A percentile compares a stretch with the other conserved stretches of the same genome.
Conservation (phyloP, 2,329 filamentous ascomycete genomes). For the Diaporthe aspalathi region DNA sequence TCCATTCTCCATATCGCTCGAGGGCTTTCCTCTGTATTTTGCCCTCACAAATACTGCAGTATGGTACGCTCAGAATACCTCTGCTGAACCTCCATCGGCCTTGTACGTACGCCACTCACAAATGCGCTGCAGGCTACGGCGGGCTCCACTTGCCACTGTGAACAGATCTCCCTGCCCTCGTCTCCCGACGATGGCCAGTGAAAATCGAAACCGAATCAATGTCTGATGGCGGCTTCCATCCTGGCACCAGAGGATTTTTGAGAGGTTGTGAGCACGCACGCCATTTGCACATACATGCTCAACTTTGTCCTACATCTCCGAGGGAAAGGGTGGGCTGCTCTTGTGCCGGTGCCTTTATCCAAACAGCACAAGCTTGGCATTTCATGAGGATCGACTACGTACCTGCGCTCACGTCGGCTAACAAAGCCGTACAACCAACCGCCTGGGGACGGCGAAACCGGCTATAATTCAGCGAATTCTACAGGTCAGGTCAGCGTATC, state of each 20-base stretch:
- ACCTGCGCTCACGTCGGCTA: not conserved
- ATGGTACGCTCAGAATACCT: not conserved
- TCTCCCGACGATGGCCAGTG: not conserved
- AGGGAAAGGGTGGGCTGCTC: not conserved
- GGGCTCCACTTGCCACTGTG: not conserved
- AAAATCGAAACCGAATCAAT: not conserved
- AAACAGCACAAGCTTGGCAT: constrained; percentile 13
- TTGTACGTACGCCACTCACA: too few relatives aligned
- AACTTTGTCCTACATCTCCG: not conserved
- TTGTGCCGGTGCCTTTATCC: constrained; percentile 16
- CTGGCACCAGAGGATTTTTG: not conserved
- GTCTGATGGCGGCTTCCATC: not conserved
- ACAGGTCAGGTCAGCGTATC: too few relatives aligned
- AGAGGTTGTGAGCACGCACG: not conserved
- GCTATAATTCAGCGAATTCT: not conserved
- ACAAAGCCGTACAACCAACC: not conserved
- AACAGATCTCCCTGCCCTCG: not conserved
- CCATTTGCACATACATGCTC: not conserved
- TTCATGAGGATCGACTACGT: not conserved
- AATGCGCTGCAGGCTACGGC: too few relatives aligned
- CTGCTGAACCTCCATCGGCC: not conserved
- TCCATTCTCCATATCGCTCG: not conserved
- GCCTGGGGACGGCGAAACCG: not conserved
- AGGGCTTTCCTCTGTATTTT: not conserved
- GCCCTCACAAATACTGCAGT: not conserved